phyloP scores from a whole-genome alignment of 2,329 filamentous ascomycete genomes.

The Cryphonectria naterciae region DNA sequence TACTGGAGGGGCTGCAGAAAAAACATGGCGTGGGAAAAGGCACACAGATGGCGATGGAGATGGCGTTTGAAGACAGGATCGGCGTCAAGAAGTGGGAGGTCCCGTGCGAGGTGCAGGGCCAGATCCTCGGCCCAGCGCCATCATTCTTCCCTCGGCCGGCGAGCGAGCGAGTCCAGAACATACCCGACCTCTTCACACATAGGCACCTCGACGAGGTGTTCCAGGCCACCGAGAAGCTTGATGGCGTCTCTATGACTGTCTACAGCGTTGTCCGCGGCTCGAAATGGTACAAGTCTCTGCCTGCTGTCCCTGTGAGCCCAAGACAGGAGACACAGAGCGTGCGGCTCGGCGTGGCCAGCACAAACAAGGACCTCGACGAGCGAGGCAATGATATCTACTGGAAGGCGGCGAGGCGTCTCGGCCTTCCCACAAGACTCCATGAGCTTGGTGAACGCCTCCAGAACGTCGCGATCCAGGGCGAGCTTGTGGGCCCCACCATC shows the following conservation, averaged over 20 bases:
- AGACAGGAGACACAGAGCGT: conserved; percentile 8
- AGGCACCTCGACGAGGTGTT: conserved; percentile 28
- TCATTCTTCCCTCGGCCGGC: conserved; percentile 37
- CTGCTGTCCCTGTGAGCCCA: conserved; percentile 23
- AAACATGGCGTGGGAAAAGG: conserved; percentile 27
- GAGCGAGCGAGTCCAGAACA: conserved; percentile 36
- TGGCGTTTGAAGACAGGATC: conserved; percentile 35
- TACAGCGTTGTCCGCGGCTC: conserved; percentile 35
- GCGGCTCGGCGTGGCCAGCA: conserved; percentile 34
- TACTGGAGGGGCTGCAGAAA: conserved; percentile 29
- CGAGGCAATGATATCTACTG: conserved; percentile 32
- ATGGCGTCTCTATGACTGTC: conserved; percentile 39
- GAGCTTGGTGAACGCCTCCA: conserved; percentile 17
- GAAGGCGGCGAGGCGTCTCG: conserved; percentile 32
- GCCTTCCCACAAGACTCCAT: conserved; percentile 33
- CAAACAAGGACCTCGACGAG: conserved; percentile 30
- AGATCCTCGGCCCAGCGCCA: conserved; percentile 32
- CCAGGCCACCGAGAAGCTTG: conserved; percentile 41
- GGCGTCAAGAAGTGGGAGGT: conserved; percentile 38
- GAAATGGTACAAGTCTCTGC: conserved; percentile 31
- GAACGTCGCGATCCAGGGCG: conserved; percentile 38
- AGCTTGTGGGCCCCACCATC: conserved; percentile 36
- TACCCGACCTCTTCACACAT: conserved; percentile 30
- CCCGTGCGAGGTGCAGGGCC: conserved; percentile 12
- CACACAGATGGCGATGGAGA: conserved; percentile 26